Evolutionary conservation across 805 yeast species (phyloP), one percentile per base, ranked within the genome.

Genomic region (Wickerhamiella musiphila): DNA sequence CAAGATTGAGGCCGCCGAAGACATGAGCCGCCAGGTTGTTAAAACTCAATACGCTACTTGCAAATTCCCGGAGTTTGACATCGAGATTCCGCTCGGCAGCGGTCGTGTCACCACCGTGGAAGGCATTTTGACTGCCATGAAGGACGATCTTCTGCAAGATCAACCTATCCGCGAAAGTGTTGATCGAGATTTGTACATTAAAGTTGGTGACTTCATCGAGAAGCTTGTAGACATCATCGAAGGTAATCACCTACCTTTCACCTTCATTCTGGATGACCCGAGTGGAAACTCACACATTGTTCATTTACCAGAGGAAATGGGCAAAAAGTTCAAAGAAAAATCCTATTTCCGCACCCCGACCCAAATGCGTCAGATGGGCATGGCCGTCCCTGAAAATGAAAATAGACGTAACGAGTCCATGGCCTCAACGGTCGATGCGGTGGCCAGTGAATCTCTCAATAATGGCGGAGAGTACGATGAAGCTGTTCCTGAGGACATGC

Each of bases 231-330:
- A 64, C 5, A 68, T 65, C 33, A 58, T 81, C 17, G 63, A 65
- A n/a, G 86, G 82, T 35, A 73, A 74, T 37, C 68, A 66, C 33
- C 69, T 68, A 20, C 96, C 96, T 2, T 48, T 86, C 39, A 78
- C 92, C 0, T 66, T 86, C 30, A 62, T 66, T 16, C 58, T 82
- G 8, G 94, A 84, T 53, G 98, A 90, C 54, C 95, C 98, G 18
- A 69, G 94, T 1, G 98, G 98, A 11, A 90, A 90, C 60, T 86
- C 96, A 4, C 90, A 95, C 93, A 72, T 90, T 34, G 94, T 81
- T 50, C 39, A 39, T 20, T 26, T 25, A 5, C 42, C 42, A 6
- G 84, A 79, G 37, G 94, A 82, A 52, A 66, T 93, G 4, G 62
- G 77, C 23, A 92, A 81, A 55, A 82, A 84, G 54, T 86, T 94